Percentiles rank a stretch among this genome's conserved stretches.
phyloP scores from a whole-genome alignment of 164 flowering plant genomes.

The Cinnamomum chago region DNA sequence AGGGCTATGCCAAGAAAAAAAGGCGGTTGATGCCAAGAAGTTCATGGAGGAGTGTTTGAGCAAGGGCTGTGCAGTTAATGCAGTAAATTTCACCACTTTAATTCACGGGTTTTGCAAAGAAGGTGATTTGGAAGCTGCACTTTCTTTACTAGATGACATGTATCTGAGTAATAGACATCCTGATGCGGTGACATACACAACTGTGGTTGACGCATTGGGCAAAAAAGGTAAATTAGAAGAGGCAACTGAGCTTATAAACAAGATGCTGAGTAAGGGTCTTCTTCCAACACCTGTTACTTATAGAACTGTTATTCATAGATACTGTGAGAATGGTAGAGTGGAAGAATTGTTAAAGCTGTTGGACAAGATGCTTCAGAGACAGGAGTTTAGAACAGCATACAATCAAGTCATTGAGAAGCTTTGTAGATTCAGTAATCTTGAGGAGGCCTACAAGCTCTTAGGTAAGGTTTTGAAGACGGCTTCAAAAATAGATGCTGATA shows the following conservation, averaged over 20 bases:
- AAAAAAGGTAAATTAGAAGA: constrained; percentile 68
- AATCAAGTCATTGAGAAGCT: constrained; percentile 89
- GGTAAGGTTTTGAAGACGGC: constrained; percentile 70
- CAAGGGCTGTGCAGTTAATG: constrained; percentile 80
- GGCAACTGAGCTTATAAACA: constrained; percentile 53
- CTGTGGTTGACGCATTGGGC: constrained; percentile 67
- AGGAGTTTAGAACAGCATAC: constrained; percentile 50
- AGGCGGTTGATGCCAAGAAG: constrained; percentile 50
- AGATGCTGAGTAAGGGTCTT: constrained; percentile 70
- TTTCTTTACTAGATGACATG: constrained; percentile 90
- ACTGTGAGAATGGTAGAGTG: constrained; percentile 56
- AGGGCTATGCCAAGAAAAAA: constrained; percentile 60
- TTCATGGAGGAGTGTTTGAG: constrained; percentile 75
- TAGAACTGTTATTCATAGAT: constrained; percentile 67
- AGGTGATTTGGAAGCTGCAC: constrained; percentile 66
- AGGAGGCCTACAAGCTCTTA: constrained; percentile 69
- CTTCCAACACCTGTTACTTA: constrained; percentile 80
- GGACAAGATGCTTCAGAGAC: constrained; percentile 69
- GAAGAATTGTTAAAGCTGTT: constrained; percentile 62
- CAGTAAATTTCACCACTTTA: constrained; percentile 66
- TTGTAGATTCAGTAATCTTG: constrained; percentile 59
- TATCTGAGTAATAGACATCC: constrained; percentile 80
- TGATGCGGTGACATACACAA: constrained; percentile 74
- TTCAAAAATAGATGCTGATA: constrained; percentile 54
- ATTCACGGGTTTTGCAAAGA: constrained; percentile 80